Conservation (phyloP, 2,329 filamentous ascomycete genomes). For the Myriangium duriaei region DNA sequence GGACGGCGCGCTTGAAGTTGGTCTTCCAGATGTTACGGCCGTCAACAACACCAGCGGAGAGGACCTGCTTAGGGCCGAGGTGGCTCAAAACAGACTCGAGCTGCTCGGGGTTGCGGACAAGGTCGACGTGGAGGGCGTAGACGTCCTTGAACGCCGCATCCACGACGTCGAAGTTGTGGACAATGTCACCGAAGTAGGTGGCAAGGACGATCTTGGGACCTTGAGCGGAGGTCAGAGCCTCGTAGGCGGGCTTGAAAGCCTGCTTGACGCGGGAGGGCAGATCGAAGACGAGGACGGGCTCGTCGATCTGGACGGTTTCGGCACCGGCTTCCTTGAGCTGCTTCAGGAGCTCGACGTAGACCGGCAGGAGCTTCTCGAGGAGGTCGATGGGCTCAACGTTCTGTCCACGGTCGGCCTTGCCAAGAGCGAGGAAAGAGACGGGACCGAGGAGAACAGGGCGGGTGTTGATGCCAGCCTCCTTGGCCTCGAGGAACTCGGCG, state of each 20-base stretch:
- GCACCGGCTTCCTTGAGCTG: conserved; percentile 94
- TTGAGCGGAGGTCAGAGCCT: conserved; percentile 61
- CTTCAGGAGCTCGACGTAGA: conserved; percentile 85
- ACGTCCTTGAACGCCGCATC: conserved; percentile 54
- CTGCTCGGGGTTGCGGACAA: conserved; percentile 97
- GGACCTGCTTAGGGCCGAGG: conserved; percentile 75
- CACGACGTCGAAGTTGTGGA: conserved; percentile 93
- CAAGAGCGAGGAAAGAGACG: conserved; percentile 93
- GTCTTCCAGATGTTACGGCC: conserved; percentile 99
- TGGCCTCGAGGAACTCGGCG: conserved; percentile 87
- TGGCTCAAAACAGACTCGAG: conserved; percentile 71
- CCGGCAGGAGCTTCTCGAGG: conserved; percentile 81
- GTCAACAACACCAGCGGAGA: conserved; percentile 94
- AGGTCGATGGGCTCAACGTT: conserved; percentile 86
- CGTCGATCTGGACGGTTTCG: conserved; percentile 94
- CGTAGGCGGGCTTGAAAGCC: conserved; percentile 95
- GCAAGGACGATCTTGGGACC: conserved; percentile 82
- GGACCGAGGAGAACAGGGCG: conserved; percentile 91
- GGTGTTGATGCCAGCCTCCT: conserved; percentile 87
- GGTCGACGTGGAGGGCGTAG: conserved; percentile 83
- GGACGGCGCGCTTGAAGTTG: conserved; percentile 92
- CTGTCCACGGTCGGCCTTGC: conserved; percentile 93
- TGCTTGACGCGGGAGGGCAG: conserved; percentile 80
- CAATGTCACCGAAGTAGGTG: conserved; percentile 98
- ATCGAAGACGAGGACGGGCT: conserved; percentile 93